Evolutionary conservation across 2,329 filamentous ascomycete species (phyloP).

Genomic region (Ophiostoma montium): DNA sequence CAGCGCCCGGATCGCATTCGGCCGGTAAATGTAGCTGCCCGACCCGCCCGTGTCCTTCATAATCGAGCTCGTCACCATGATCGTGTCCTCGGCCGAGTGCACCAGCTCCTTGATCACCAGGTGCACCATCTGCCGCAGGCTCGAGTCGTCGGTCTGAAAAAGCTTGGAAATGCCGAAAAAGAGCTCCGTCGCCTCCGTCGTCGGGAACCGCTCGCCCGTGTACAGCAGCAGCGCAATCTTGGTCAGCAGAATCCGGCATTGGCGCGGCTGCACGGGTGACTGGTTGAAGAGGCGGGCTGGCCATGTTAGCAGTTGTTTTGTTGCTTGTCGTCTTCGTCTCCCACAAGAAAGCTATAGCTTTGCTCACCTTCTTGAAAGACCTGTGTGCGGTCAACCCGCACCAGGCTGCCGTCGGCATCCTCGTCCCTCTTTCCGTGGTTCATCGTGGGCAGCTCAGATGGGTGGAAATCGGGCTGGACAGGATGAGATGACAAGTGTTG

Average conservation of each 20-base stretch:
- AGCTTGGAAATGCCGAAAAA: conserved; percentile 99
- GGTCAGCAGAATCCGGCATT: conserved; percentile 92
- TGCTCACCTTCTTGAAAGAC: conserved; percentile 99
- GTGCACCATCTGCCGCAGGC: conserved; percentile 96
- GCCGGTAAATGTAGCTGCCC: conserved; percentile 84
- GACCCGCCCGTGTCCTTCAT: conserved; percentile 98
- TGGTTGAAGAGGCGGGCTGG: conserved; percentile 97
- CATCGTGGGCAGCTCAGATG: conserved; percentile 43
- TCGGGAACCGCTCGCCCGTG: conserved; percentile 92
- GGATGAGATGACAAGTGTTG: background rate
- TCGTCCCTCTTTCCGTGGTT: conserved; percentile 99
- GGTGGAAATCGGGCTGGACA: background rate
- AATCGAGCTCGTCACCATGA: conserved; percentile 98
- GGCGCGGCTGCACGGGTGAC: conserved; percentile 89
- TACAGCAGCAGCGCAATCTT: conserved; percentile 95
- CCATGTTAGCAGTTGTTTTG: conserved; percentile 30
- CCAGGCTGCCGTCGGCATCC: conserved; percentile 82
- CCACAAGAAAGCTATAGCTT: conserved; percentile 14
- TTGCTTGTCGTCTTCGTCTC: background rate
- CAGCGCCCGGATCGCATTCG: conserved; percentile 88
- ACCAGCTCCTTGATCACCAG: conserved; percentile 96
- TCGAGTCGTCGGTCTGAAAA: conserved; percentile 98
- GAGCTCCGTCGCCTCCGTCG: conserved; percentile 90
- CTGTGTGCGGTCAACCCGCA: conserved; percentile 94
- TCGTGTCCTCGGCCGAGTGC: conserved; percentile 91